phyloP scores from a whole-genome alignment of 352 stramenopile species.

The Phytophthora sojae region DNA sequence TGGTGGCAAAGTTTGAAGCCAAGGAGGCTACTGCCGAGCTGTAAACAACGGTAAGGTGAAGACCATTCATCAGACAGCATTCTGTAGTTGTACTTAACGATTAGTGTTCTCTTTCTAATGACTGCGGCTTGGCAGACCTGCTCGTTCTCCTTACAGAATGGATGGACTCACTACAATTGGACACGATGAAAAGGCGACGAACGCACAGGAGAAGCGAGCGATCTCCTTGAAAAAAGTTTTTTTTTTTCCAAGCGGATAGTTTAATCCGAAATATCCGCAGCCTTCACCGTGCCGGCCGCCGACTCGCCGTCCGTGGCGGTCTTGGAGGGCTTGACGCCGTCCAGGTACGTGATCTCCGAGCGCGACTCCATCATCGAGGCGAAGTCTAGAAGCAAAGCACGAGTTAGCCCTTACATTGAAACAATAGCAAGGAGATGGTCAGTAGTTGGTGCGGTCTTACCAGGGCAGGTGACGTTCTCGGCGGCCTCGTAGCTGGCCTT shows the following conservation, averaged over 20 bases:
- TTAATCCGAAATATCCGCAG: slow-evolving; percentile 30
- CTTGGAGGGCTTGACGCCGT: slow-evolving; percentile 37
- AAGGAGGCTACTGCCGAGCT: no score
- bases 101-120: slow-evolving; percentile 12
- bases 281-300: slow-evolving; percentile 40
- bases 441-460: slow-evolving; percentile 33
- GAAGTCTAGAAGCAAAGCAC: slow-evolving; percentile 48
- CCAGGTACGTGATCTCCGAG: slow-evolving; percentile 56
- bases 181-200: slow-evolving; percentile 19
- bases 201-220: slow-evolving; percentile 12
- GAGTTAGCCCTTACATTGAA: background rate
- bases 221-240: slow-evolving; percentile 9
- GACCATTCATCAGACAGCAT: background rate
- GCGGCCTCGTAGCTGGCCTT: slow-evolving; percentile 46
- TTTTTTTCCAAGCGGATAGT: background rate
- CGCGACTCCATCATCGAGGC: slow-evolving; percentile 68
- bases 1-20: no score
- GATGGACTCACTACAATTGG: slow-evolving; percentile 32
- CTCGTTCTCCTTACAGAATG: slow-evolving; percentile 24
- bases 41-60: background rate
- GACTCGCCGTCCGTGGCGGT: slow-evolving; percentile 14
- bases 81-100: background rate
- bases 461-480: slow-evolving; percentile 55
- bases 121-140: slow-evolving; percentile 9
- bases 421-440: background rate